Evolutionary conservation across 116 monocot species (phyloP).

Genomic region (Papilionanthe hybrid): DNA sequence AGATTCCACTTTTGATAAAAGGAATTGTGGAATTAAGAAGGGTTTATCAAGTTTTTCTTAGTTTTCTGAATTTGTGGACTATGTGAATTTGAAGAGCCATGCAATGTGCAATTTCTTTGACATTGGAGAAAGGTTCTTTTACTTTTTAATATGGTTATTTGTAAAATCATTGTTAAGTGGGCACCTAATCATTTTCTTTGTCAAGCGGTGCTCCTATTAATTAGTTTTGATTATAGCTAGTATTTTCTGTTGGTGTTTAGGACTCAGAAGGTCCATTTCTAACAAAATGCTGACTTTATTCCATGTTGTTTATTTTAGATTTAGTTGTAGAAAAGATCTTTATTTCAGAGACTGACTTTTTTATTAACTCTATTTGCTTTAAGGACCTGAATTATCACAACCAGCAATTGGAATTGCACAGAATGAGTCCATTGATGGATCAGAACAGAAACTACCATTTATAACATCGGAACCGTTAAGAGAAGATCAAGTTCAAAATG

Average conservation of each 20-base stretch:
- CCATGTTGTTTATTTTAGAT: constrained; percentile 2
- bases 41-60: too few species aligned
- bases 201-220: neutral
- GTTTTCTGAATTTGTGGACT: too few species aligned
- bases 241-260: neutral
- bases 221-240: neutral
- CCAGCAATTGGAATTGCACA: constrained; percentile 17
- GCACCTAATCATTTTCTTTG: neutral
- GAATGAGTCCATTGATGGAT: constrained; percentile 29
- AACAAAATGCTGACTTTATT: neutral
- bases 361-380: neutral
- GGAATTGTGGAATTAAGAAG: too few species aligned
- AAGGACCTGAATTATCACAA: constrained; percentile 14
- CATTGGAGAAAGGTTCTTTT: neutral
- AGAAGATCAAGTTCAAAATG: constrained; percentile 97
- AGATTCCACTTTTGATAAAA: too few species aligned
- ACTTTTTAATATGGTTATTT: neutral
- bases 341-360: neutral
- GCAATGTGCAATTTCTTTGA: too few species aligned
- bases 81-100: too few species aligned
- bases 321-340: neutral
- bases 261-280: neutral
- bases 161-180: neutral
- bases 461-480: constrained; percentile 54
- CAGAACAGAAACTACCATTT: constrained; percentile 32